A percentile compares a stretch with the other conserved stretches of the same genome.
Conservation (phyloP, 768 basidiomycete species). For the Suillus variegatus region DNA sequence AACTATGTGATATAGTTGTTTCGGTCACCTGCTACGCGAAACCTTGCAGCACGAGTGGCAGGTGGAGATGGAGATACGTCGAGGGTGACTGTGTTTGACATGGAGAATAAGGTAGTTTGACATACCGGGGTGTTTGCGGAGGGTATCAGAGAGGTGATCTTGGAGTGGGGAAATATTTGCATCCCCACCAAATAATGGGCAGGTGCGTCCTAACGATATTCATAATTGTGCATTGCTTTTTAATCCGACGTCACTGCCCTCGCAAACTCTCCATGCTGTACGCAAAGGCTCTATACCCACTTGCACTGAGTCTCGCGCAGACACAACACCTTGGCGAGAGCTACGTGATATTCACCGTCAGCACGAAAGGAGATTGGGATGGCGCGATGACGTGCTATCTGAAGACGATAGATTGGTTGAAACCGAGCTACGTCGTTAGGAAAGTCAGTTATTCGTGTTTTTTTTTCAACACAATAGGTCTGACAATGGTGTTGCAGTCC, state of each 20-base stretch:
- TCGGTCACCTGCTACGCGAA: constrained; percentile 63
- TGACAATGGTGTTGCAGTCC: constrained; percentile 55
- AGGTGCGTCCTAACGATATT: constrained; percentile 44
- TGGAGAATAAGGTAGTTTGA: constrained; percentile 88
- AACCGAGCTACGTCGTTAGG: constrained; percentile 95
- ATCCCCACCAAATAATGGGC: constrained; percentile 75
- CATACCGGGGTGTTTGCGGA: constrained; percentile 80
- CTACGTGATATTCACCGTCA: constrained; percentile 86
- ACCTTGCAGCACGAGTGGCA: constrained; percentile 22
- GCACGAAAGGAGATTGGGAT: constrained; percentile 91
- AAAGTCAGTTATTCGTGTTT: constrained; percentile 56
- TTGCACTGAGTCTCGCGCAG: constrained; percentile 83
- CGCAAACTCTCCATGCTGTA: constrained; percentile 83
- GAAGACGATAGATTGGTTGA: constrained; percentile 84
- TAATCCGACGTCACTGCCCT: constrained; percentile 1
- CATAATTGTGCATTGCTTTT: not conserved
- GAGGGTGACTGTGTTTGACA: constrained; percentile 85
- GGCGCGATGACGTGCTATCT: constrained; percentile 92
- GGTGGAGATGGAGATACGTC: constrained; percentile 58
- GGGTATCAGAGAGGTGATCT: constrained; percentile 82
- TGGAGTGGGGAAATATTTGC: constrained; percentile 79
- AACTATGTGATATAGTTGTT: constrained; percentile 90
- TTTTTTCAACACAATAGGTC: not conserved
- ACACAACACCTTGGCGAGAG: constrained; percentile 72
- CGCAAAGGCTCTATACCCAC: constrained; percentile 67